phyloP scores from a whole-genome alignment of 345 rosid species.

The Brassica cretica region DNA sequence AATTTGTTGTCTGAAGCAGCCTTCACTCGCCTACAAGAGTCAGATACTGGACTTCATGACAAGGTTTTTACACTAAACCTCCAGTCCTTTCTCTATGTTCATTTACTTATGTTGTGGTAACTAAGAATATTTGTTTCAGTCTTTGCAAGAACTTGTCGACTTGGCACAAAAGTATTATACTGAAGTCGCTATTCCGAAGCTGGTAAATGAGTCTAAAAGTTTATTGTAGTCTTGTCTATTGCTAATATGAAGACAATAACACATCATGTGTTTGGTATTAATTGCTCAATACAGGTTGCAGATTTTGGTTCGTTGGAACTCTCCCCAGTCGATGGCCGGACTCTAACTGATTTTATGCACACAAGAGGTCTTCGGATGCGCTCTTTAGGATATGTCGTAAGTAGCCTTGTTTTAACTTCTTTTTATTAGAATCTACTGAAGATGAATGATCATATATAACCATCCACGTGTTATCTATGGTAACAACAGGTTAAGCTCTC shows the following conservation, averaged over 20 bases:
- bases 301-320: slow-evolving; percentile 98
- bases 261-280: slow-evolving; percentile 19
- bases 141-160: slow-evolving; percentile 80
- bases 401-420: slow-evolving; percentile 36
- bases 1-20: slow-evolving; percentile 71
- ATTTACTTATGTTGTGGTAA: slow-evolving; percentile 21
- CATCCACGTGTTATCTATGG: slow-evolving; percentile 33
- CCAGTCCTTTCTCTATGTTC: slow-evolving; percentile 21
- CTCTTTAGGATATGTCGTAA: slow-evolving; percentile 91
- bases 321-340: slow-evolving; percentile 98
- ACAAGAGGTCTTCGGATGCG: slow-evolving; percentile 98
- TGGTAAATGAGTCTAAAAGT: slow-evolving; percentile 54
- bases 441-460: slow-evolving; percentile 16
- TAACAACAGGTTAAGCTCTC: slow-evolving; percentile 82
- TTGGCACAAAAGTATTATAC: slow-evolving; percentile 76
- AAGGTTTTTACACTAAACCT: slow-evolving; percentile 52
- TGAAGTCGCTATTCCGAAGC: slow-evolving; percentile 93
- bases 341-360: slow-evolving; percentile 98
- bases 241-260: slow-evolving; percentile 19
- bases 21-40: slow-evolving; percentile 73
- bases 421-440: slow-evolving; percentile 3
- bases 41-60: slow-evolving; percentile 89
- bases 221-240: slow-evolving; percentile 10
- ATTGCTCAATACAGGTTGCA: slow-evolving; percentile 69
- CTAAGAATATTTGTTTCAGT: slow-evolving; percentile 51